Evolutionary conservation across 306 rosid species (phyloP), one percentile per base, ranked within the genome.

Genomic region (Medicago arabica): DNA sequence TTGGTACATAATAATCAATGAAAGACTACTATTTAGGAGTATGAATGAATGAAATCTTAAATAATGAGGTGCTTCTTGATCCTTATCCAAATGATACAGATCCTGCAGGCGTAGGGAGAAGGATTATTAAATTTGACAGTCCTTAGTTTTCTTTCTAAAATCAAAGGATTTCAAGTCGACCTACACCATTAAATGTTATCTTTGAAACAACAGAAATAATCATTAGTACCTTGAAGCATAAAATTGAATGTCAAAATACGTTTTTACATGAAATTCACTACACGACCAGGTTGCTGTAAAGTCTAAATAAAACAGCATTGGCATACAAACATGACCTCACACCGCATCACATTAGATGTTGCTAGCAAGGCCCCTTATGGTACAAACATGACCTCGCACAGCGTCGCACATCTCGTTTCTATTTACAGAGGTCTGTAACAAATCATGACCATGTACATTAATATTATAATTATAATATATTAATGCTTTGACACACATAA

Each of bases 401-500:
- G 31, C 31, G 4, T 28, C 31, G 3, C 31, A 28, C 31, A 28
- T 28, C 31, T 28, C 31, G 31, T 28, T 28, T 28, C 0, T 28
- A 28, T 28, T 28, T 28, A 28, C 31, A 28, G 31, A 28, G 31
- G 31, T 28, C 4, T 3, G 31, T 28, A 3, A 28, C 31, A 28
- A 28, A 28, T 28, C 31, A 28, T 3, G 31, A 28, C 31, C 31
- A 28, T 28, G 31, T 28, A 28, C 31, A 28, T 28, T 28, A 28
- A 28, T 28, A 28, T 28, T 28, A 28, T 28, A 28, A 28, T 28
- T 28, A 28, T 28, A 28, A 28, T 28, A 28, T 28, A 28, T 28
- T 28, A 3, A 28, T 28, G 75, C 67, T 57, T 63, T 60, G 14
- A 28, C 28, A 6, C 70, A 51, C 74, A 62, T 49, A 63, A 50